Evolutionary conservation across 1,284 basidiomycete genomes (phyloP).

Genomic region (Heimioporus punctisporus): DNA sequence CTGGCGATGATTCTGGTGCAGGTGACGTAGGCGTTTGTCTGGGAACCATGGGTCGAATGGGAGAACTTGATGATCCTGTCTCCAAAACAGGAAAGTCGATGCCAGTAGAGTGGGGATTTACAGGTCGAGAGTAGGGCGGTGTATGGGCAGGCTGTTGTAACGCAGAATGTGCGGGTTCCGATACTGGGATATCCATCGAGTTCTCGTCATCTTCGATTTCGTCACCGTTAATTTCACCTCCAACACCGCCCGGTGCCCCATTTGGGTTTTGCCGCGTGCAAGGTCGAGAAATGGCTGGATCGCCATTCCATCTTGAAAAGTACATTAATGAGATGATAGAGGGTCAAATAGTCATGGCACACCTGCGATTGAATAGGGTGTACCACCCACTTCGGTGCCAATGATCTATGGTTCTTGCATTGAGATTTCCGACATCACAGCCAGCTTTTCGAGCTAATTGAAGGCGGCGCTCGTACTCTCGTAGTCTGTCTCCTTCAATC

Average conservation of each 20-base stretch:
- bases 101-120: slow-evolving; percentile 13
- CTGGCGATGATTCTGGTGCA: slow-evolving; percentile 37
- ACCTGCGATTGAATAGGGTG: slow-evolving; percentile 65
- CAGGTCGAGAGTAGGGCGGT: slow-evolving; percentile 25
- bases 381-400: slow-evolving; percentile 79
- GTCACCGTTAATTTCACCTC: slow-evolving; percentile 34
- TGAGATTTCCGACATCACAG: slow-evolving; percentile 70
- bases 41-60: slow-evolving; percentile 21
- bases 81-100: slow-evolving; percentile 20
- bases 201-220: slow-evolving; percentile 53
- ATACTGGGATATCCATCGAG: slow-evolving; percentile 43
- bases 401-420: slow-evolving; percentile 69
- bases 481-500: slow-evolving; percentile 58
- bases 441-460: slow-evolving; percentile 60
- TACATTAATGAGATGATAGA: background rate
- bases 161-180: slow-evolving; percentile 28
- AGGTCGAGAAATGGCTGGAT: slow-evolving; percentile 55
- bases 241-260: slow-evolving; percentile 25
- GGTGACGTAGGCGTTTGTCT: slow-evolving; percentile 25
- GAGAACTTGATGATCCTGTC: slow-evolving; percentile 19
- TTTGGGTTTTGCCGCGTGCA: slow-evolving; percentile 36
- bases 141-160: slow-evolving; percentile 29
- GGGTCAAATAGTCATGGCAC: slow-evolving; percentile 9
- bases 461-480: slow-evolving; percentile 66
- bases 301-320: slow-evolving; percentile 56